Evolutionary conservation across 1,139 yeast species (phyloP), one percentile per base, ranked within the genome.

Genomic region (Candida buenavistaensis): DNA sequence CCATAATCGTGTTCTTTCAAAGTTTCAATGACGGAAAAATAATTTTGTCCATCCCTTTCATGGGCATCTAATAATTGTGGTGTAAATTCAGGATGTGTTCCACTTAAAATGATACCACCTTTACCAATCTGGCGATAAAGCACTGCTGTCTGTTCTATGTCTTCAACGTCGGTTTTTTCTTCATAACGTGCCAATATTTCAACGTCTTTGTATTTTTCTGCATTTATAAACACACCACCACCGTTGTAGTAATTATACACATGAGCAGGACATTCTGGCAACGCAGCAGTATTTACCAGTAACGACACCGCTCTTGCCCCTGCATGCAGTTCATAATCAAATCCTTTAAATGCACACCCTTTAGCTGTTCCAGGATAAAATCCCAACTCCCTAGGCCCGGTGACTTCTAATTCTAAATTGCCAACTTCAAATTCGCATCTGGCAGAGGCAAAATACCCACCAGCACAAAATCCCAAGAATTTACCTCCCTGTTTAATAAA

Each of bases 381-480:
- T 19, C 61, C 72, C 48, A 94, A 65, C 45, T 92, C 97, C 46
- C 98, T 68, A 0, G 82, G 57, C 0, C 98, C 98, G 29, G 82
- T 70, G 3, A 92, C 96, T 51, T 90, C 97, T 72, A 86, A 61
- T 2, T 40, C 44, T 0, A 75, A 71, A 43, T 81, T 69, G 1
- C 92, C 94, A 15, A 75, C 80, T 49, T 88, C 96, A 56, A 92
- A 94, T 53, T 92, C 97, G 45, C 86, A 80, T 32, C 82, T 59
- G 0, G 71, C 57, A n/a, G 89, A 72, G 1, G 82, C 92, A 53
- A 76, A 92, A 59, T 94, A 92, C 0, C 86, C 97, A 22, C 99
- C 99, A n/a, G 98, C 95, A 60, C 98, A 92, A 45, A 92, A 76
- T 0, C 98, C 98, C 23, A 92, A 57, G 51, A 68, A 88, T 36